Base-by-base conservation (phyloP, 2,329 filamentous ascomycete species). In the Taxawa tesnikishii region DNA sequence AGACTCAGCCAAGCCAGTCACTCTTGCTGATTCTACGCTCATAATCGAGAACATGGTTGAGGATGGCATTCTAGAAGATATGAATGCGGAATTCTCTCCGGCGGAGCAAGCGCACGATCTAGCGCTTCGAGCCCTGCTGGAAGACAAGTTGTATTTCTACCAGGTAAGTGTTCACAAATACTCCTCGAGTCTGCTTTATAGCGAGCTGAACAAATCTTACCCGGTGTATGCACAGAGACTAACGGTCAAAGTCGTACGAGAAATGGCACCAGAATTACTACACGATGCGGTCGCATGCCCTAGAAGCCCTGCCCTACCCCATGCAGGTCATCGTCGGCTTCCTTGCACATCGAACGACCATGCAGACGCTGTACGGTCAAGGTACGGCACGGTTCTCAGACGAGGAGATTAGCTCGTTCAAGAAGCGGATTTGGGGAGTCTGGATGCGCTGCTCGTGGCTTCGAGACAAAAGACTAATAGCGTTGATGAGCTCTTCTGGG, bases 81-180 rank as follows among this genome's bases (percentile, higher is more conserved):
- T 78, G 9, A 73, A 73, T 35, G 51, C 42, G 0, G 33, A 31
- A 0, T 43, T 77, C 2, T 44, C 51, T 0, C 48, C 58, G 0
- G 39, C 43, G 0, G 48, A 64, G 14, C 57, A 46, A 25, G 60
- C 64, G 0, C 50, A 62, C 1, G 73, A 78, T 47, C 44, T 73
- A 6, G 67, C 62, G 0, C 38, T 77, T 2, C 52, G 63, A 11
- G 64, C 69, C 0, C 41, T 79, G 31, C 37, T 78, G 15, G 73
- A 79, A 50, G 72, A 79, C 13, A 73, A 68, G 47, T 39, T 74
- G 10, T 70, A 68, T 43, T 77, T 76, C 40, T 73, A 66, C 36
- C 56, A 65, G 15, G 63, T 68, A 37, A 23, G 49, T 46, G n/a
- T n/a, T n/a, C n/a, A n/a, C n/a, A n/a, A n/a, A n/a, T 11, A 16